Base-by-base conservation (phyloP, 495 filamentous ascomycete genomes). In the Chaetomium fimeti region DNA sequence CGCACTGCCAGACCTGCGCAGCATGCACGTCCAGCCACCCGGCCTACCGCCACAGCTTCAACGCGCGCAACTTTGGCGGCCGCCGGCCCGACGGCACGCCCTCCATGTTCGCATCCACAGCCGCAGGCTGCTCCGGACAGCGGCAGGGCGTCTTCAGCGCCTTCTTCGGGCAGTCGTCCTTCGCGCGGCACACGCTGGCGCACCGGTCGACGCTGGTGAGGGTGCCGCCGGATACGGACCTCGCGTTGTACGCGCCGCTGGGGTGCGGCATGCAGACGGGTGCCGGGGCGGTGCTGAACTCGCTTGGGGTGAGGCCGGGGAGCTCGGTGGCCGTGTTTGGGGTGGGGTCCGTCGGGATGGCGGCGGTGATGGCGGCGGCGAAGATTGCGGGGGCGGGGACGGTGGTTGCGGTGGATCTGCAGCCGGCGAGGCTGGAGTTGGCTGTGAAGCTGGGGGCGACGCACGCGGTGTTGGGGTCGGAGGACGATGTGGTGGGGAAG, bases 241-340 rank as follows among this genome's bases (percentile, higher is more conserved):
- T 82, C 12, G 73, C 66, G 4, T 29, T 72, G 0, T 71, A 75
- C 16, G 78, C 79, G 18, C 77, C 80, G 2, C 55, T 83, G n/a
- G 79, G 80, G 0, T 83, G 80, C 63, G 81, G 81, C 0, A 77
- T 79, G 71, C 76, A 79, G 40, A 83, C 81, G 3, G 81, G 79
- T 13, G 77, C 77, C 8, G 79, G 77, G 4, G 72, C 79, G 0
- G 72, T 81, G 18, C 56, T 82, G 15, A 81, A 81, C 59, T 64
- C 75, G 2, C 64, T 81, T 3, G 65, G 74, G 29, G 75, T 76
- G 0, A 66, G 74, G 63, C 83, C 84, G 0, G 90, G 89, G 0
- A 77, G 87, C 29, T 76, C 72, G 5, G 82, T 92, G 0, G 82
- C 91, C 0, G 84, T 94, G 4, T 88, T 91, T 67, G 90, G 90